Evolutionary conservation across 2,329 filamentous ascomycete genomes (phyloP).

Genomic region (Monosporascus sp.): DNA sequence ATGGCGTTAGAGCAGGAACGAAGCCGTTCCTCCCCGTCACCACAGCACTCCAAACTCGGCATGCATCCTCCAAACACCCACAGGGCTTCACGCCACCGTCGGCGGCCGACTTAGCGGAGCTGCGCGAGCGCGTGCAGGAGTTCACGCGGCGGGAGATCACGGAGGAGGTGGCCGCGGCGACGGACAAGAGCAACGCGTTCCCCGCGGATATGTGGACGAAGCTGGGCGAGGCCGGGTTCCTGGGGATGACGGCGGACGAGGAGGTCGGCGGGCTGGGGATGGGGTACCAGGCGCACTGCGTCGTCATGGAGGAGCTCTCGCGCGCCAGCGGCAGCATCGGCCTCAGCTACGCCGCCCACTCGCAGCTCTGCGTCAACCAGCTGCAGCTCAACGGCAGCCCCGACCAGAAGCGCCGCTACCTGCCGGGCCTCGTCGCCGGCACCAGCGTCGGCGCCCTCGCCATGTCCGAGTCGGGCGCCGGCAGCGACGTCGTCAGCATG

Average conservation of each 20-base stretch:
- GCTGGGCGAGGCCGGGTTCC: slow-evolving; percentile 82
- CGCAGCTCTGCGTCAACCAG: slow-evolving; percentile 94
- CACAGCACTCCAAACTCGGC: slow-evolving; percentile 33
- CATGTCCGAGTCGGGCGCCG: slow-evolving; percentile 90
- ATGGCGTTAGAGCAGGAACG: slow-evolving; percentile 5
- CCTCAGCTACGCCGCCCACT: slow-evolving; percentile 91
- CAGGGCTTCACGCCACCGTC: slow-evolving; percentile 63
- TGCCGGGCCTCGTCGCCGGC: slow-evolving; percentile 77
- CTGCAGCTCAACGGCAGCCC: slow-evolving; percentile 79
- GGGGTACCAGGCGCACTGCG: slow-evolving; percentile 94
- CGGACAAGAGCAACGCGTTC: slow-evolving; percentile 85
- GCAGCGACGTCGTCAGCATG: slow-evolving; percentile 95
- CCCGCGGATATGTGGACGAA: slow-evolving; percentile 90
- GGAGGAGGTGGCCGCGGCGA: slow-evolving; percentile 72
- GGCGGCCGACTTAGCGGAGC: slow-evolving; percentile 68
- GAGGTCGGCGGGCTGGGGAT: slow-evolving; percentile 83
- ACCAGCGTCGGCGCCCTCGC: slow-evolving; percentile 80
- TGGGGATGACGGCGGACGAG: slow-evolving; percentile 91
- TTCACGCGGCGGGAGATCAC: slow-evolving; percentile 86
- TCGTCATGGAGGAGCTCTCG: slow-evolving; percentile 93
- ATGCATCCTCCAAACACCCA: slow-evolving; percentile 58
- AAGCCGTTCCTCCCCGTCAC: slow-evolving; percentile 22
- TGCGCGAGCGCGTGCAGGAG: slow-evolving; percentile 80
- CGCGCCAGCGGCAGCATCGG: slow-evolving; percentile 79
- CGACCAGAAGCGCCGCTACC: slow-evolving; percentile 73